Percentiles rank a stretch among this genome's conserved stretches.
Evolutionary conservation across 192 early-diverging fungal species (phyloP).

Genomic region (Coemansia sp.): DNA sequence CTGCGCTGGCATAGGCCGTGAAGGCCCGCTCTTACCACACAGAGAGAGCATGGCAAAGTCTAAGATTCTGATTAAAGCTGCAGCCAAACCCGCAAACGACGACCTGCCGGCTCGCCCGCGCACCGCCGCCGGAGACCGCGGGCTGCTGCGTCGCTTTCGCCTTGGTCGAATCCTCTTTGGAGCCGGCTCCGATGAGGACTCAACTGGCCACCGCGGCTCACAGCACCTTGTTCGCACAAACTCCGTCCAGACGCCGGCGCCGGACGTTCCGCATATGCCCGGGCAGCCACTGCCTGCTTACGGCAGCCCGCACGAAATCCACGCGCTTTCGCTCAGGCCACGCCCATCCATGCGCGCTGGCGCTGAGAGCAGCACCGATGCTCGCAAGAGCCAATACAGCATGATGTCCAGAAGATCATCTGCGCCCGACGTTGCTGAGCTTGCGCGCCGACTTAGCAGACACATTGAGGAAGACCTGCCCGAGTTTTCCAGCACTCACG

Average conservation of each 20-base stretch:
- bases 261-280: slow-evolving; percentile 11
- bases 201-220: slow-evolving; percentile 5
- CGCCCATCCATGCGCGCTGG: background rate
- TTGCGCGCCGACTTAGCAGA: slow-evolving; percentile 26
- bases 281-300: slow-evolving; percentile 1
- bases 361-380: slow-evolving; percentile 3
- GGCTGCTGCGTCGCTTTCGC: slow-evolving; percentile 44
- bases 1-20: slow-evolving; percentile 1
- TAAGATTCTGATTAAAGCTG: slow-evolving; percentile 31
- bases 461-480: slow-evolving; percentile 6
- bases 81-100: slow-evolving; percentile 24
- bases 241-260: slow-evolving; percentile 32
- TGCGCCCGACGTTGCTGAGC: slow-evolving; percentile 41
- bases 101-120: slow-evolving; percentile 37
- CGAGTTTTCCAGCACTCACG: background rate
- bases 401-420: slow-evolving; percentile 41
- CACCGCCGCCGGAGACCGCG: slow-evolving; percentile 46
- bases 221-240: slow-evolving; percentile 24
- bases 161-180: slow-evolving; percentile 50
- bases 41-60: slow-evolving; percentile 44
- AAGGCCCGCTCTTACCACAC: background rate
- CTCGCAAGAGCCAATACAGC: slow-evolving; percentile 45
- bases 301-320: background rate
- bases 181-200: slow-evolving; percentile 4
- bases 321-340: background rate